Evolutionary conservation across 2,329 filamentous ascomycete genomes (phyloP).

Genomic region (Apiospora phragmitis): DNA sequence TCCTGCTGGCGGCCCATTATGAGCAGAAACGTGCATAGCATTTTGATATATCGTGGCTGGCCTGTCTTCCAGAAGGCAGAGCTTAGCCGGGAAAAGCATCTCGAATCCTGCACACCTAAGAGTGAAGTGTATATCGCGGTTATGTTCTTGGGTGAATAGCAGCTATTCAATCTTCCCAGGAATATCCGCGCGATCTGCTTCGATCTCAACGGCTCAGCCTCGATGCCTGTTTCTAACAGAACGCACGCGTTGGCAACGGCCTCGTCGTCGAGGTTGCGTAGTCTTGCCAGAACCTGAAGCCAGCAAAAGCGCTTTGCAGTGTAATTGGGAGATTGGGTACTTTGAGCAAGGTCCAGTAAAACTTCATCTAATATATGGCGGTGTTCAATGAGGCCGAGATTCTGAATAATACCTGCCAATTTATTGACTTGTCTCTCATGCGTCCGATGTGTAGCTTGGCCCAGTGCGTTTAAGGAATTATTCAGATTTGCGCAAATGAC

Average conservation of each 20-base stretch:
- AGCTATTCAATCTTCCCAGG: constrained; percentile 21
- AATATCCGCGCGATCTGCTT: constrained; percentile 27
- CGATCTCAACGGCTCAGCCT: constrained; percentile 18
- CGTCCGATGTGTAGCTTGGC: not conserved
- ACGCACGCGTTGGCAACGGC: constrained; percentile 22
- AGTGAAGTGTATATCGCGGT: constrained; percentile 12
- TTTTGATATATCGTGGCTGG: constrained; percentile 21
- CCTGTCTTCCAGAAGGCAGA: constrained; percentile 22
- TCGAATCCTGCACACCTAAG: not conserved
- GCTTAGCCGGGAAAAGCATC: constrained; percentile 18
- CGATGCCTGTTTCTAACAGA: constrained; percentile 22
- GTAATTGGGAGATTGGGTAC: constrained; percentile 11
- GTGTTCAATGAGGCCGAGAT: constrained; percentile 19
- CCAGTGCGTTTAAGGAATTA: constrained; percentile 17
- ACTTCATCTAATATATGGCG: constrained; percentile 22
- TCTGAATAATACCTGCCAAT: constrained; percentile 22
- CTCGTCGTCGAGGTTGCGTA: constrained; percentile 22
- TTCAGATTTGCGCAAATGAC: constrained; percentile 22
- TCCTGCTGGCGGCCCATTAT: constrained; percentile 26
- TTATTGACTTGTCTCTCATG: constrained; percentile 24
- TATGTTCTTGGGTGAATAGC: constrained; percentile 16
- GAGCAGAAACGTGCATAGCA: constrained; percentile 23
- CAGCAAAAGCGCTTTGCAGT: constrained; percentile 20
- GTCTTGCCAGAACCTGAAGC: constrained; percentile 29
- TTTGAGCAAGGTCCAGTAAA: constrained; percentile 19